A percentile compares a stretch with the other conserved stretches of the same genome.
Conservation (phyloP, 2,329 filamentous ascomycete species). For the Didymella pinodella region DNA sequence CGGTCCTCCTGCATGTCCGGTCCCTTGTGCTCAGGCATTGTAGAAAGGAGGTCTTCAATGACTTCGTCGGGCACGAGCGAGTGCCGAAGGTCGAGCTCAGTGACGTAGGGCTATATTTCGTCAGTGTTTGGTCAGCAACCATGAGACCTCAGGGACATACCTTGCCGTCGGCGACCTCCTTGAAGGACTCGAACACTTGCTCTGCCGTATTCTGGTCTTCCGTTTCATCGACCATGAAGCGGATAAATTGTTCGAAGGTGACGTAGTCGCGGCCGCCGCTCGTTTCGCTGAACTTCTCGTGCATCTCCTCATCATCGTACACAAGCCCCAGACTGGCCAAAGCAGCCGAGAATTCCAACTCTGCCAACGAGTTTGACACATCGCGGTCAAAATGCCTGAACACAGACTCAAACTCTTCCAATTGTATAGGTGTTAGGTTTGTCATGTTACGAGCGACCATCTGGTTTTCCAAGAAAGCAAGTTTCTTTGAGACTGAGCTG, state of each 20-base stretch:
- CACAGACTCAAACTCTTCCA: constrained; percentile 98
- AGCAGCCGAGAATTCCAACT: constrained; percentile 95
- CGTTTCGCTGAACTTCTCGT: constrained; percentile 90
- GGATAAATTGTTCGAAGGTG: constrained; percentile 98
- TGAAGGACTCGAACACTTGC: constrained; percentile 97
- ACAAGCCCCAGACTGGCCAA: constrained; percentile 94
- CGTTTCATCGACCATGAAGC: constrained; percentile 99
- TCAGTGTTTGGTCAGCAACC: constrained; percentile 18
- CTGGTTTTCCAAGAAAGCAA: constrained; percentile 96
- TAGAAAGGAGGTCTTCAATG: constrained; percentile 87
- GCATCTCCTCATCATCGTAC: constrained; percentile 98
- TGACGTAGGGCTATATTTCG: constrained; percentile 78
- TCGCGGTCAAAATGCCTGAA: constrained; percentile 98
- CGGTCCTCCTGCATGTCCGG: constrained; percentile 87
- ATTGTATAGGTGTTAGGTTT: constrained; percentile 95
- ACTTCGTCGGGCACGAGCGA: constrained; percentile 96
- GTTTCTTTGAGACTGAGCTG: constrained; percentile 92
- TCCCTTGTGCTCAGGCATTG: constrained; percentile 84
- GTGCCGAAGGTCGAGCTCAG: constrained; percentile 94
- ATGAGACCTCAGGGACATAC: constrained; percentile 49
- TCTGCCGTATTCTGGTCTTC: constrained; percentile 99
- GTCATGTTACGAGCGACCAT: constrained; percentile 99
- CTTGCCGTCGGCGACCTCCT: constrained; percentile 96
- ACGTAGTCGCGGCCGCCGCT: constrained; percentile 80
- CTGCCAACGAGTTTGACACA: constrained; percentile 84